Percentiles rank a stretch among this genome's conserved stretches.
These are phyloP conservation scores for Colletotrichum salicis DNA, from an alignment of 2,329 filamentous ascomycete species.

Conservation along the genomic window DNA sequence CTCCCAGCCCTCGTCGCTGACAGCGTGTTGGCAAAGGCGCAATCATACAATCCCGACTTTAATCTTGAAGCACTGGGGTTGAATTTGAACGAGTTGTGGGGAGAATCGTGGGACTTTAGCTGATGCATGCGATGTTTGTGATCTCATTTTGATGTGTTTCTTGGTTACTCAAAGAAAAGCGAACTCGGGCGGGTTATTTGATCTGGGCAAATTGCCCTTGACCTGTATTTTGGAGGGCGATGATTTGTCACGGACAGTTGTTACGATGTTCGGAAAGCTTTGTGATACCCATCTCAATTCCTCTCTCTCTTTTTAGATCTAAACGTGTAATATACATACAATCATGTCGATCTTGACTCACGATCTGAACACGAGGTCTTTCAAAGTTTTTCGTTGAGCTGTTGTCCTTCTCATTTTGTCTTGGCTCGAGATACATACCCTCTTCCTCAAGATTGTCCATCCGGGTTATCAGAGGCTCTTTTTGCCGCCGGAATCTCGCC, in stretches of 20 bases:
- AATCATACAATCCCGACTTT: slow-evolving; percentile 61
- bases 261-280: slow-evolving; percentile 29
- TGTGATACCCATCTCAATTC: slow-evolving; percentile 34
- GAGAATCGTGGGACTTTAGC: slow-evolving; percentile 58
- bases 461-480: neutral
- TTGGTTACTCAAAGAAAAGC: neutral
- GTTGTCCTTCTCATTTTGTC: neutral
- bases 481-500: slow-evolving; percentile 3
- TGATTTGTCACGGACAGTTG: neutral
- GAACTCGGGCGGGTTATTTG: neutral
- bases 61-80: slow-evolving; percentile 64
- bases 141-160: slow-evolving; percentile 1
- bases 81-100: slow-evolving; percentile 67
- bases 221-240: slow-evolving; percentile 4
- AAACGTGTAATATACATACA: slow-evolving; percentile 15
- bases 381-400: neutral
- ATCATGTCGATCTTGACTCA: slow-evolving; percentile 25
- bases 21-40: slow-evolving; percentile 41
- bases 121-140: slow-evolving; percentile 37
- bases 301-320: slow-evolving; percentile 3
- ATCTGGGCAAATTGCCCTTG: neutral
- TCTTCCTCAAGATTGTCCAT: neutral
- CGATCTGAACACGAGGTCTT: neutral
- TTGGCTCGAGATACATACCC: neutral
- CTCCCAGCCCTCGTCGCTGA: slow-evolving; percentile 35